Evolutionary conservation across 129 eudicot genomes (phyloP), one percentile per base, ranked within the genome.

Genomic region (Pseudognaphalium luteoalbum): DNA sequence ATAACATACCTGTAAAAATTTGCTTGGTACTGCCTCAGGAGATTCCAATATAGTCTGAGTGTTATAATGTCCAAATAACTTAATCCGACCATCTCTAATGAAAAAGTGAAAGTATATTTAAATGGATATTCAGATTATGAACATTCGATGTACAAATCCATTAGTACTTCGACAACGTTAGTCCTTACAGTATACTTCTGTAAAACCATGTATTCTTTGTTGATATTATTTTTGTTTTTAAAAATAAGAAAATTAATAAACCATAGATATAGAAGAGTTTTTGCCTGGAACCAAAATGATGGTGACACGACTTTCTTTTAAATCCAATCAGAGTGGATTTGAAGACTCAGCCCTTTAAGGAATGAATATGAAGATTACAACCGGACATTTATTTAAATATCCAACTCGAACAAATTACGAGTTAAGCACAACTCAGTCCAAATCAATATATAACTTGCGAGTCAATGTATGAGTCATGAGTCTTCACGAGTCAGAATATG

Each of bases 31-130:
- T 35, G 86, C 68, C 79, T 86, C 96, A 8, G 93, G 65, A 78
- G 96, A 87, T 85, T 86, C 92, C 73, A 95, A 58, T 66, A 95
- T 71, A 25, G 87, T 85, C 83, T 95, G 97, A 42, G 96, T 78
- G 86, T 91, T 88, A 80, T 85, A 92, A 81, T 80, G 91, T 56
- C 99, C 96, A 70, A 87, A 88, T 85, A 95, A 86, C 83, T 95
- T 95, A 70, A 95, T 91, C 51, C 85, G 96, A 15, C 99, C 96
- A 74, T 91, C 91, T 77, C 99, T 95, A 83, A 33, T 44, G 64
- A 79, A 57, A 65, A n/a, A 28, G 29, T 17, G 5, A 82, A 51
- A 15, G 25, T 58, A 42, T 47, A 69, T 44, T 65, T 56, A 28
- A 42, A 76, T 7, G 68, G 68, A 77, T 41, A 65, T 37, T 10